phyloP scores from a whole-genome alignment of 2,329 filamentous ascomycete genomes.

The Microthyrium microscopicum region DNA sequence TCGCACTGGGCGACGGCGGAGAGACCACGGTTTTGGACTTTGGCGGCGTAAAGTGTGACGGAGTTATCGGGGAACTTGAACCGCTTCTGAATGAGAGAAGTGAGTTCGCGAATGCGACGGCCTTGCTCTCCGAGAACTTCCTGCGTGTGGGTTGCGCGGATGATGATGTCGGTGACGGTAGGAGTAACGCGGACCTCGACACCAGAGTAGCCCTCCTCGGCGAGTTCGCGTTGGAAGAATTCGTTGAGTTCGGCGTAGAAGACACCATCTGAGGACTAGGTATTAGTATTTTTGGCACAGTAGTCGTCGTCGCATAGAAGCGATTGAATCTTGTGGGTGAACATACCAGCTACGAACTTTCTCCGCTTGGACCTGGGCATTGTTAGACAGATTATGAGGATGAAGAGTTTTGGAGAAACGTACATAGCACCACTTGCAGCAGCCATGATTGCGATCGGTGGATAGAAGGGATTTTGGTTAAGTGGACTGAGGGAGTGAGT shows the following conservation, averaged over 20 bases:
- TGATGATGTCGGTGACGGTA: conserved; percentile 99
- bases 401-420: conserved; percentile 11
- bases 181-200: conserved; percentile 99
- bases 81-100: conserved; percentile 99
- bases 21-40: conserved; percentile 99
- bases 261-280: conserved; percentile 63
- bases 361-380: conserved; percentile 66
- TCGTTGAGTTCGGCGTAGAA: conserved; percentile 99
- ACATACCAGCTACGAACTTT: conserved; percentile 41
- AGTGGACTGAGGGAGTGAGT: too few species aligned
- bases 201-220: conserved; percentile 99
- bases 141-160: conserved; percentile 99
- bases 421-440: conserved; percentile 24
- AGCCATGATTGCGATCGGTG: conserved; percentile 21
- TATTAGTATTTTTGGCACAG: conserved; percentile 1
- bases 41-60: conserved; percentile 98
- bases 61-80: conserved; percentile 99
- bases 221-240: conserved; percentile 99
- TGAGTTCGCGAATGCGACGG: conserved; percentile 98
- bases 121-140: conserved; percentile 99
- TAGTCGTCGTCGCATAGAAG: neutral
- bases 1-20: conserved; percentile 99
- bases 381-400: neutral
- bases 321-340: neutral
- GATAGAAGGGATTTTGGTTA: too few species aligned